Base-by-base conservation (phyloP, 352 stramenopile genomes). In the Phytophthora foliorum region DNA sequence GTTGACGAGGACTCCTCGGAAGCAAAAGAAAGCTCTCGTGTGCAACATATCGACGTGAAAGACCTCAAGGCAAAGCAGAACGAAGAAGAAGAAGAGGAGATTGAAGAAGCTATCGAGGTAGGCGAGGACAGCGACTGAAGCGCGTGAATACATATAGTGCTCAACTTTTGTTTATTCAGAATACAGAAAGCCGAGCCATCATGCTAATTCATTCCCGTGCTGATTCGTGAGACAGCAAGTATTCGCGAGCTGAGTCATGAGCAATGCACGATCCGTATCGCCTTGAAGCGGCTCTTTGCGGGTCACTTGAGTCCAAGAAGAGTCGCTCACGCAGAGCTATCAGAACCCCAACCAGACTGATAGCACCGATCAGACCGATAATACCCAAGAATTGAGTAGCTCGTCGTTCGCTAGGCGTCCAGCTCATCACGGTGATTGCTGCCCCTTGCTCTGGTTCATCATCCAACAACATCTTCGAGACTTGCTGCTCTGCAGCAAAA, bases 201-300 rank as follows among this genome's bases (percentile, higher is more conserved):
- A 25, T 27, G 21, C 38, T 24, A 7, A 21, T 24, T 45, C 34
- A 41, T 41, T 41, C 13, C 32, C 32, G 38, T 19, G 7, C 6
- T n/a, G 14, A 27, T 42, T 80, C 69, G n/a, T 55, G 50, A 6
- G 75, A 73, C 10, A 91, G 75, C 34, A 91, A 62, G 27, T 84
- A 81, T 58, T 89, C 83, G 21, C 79, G 77, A n/a, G 81, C 81
- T 8, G 83, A 84, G 19, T 89, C 83, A 22, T 75, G 69, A 1
- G 57, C 66, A 38, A 73, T 46, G 34, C 74, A 80, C 34, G 72
- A 64, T 17, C 75, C 73, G 45, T 88, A 84, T 29, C 57, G 67
- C 27, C 62, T 59, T 6, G 63, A 72, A 29, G 41, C 17, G 34
- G 44, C n/a, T 42, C 45, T 42, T 9, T 44, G 50, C 4, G 38